Conservation (phyloP, 1,139 yeast species). For the Taiozyma sp. region DNA sequence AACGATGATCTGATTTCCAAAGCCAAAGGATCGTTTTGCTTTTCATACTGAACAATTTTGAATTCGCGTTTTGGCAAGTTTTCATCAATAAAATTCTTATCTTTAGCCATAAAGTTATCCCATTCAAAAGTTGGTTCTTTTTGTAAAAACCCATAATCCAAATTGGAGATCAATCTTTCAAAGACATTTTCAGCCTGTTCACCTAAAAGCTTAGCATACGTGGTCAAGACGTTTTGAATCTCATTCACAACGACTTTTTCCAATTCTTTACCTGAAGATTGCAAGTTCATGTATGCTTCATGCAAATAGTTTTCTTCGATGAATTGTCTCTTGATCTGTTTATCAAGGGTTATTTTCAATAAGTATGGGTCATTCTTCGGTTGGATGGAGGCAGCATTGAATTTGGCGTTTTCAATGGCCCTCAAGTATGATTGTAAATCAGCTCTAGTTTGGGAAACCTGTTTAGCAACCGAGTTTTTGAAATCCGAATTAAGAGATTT, state of each 20-base stretch:
- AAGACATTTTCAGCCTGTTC: conserved; percentile 68
- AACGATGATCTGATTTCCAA: conserved; percentile 72
- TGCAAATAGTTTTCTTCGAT: conserved; percentile 82
- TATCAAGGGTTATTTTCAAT: conserved; percentile 65
- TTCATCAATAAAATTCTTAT: conserved; percentile 76
- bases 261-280: conserved; percentile 82
- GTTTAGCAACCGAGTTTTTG: conserved; percentile 67
- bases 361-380: conserved; percentile 77
- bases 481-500: conserved; percentile 79
- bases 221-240: conserved; percentile 73
- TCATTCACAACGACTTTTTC: conserved; percentile 87
- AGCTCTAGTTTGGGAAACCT: conserved; percentile 56
- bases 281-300: conserved; percentile 84
- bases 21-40: conserved; percentile 68
- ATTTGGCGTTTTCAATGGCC: conserved; percentile 38
- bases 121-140: conserved; percentile 84
- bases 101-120: conserved; percentile 76
- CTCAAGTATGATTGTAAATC: conserved; percentile 45
- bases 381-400: conserved; percentile 29
- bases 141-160: conserved; percentile 69
- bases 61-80: conserved; percentile 64
- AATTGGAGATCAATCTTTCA: conserved; percentile 58
- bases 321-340: conserved; percentile 71
- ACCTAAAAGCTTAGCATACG: conserved; percentile 63
- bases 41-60: conserved; percentile 58